Evolutionary conservation across 257 asterid species (phyloP).

Genomic region (Nicotiana obtusifolia): DNA sequence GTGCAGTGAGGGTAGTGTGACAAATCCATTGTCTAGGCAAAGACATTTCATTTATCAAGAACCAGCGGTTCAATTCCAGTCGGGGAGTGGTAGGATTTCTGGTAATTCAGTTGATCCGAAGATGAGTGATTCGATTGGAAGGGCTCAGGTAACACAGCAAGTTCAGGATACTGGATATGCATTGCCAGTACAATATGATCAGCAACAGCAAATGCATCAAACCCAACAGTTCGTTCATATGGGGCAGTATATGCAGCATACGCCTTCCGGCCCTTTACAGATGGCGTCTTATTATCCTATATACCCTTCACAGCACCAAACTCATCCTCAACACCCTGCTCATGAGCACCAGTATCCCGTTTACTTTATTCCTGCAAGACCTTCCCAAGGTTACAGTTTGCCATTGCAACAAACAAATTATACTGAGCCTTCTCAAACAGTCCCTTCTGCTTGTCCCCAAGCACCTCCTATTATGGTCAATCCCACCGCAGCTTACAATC

Average conservation of each 20-base stretch:
- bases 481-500: slow-evolving; percentile 29
- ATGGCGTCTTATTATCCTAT: slow-evolving; percentile 49
- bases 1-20: slow-evolving; percentile 69
- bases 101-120: slow-evolving; percentile 43
- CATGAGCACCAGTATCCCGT: slow-evolving; percentile 51
- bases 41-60: slow-evolving; percentile 61
- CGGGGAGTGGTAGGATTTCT: slow-evolving; percentile 36
- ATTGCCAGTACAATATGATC: slow-evolving; percentile 51
- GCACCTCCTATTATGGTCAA: slow-evolving; percentile 26
- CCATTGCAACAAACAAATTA: slow-evolving; percentile 45
- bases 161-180: slow-evolving; percentile 54
- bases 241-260: slow-evolving; percentile 50
- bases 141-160: slow-evolving; percentile 57
- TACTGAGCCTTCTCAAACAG: slow-evolving; percentile 30
- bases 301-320: slow-evolving; percentile 70
- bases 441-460: slow-evolving; percentile 40
- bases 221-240: slow-evolving; percentile 64
- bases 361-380: slow-evolving; percentile 44
- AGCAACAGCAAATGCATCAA: slow-evolving; percentile 65
- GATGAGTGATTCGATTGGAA: slow-evolving; percentile 36
- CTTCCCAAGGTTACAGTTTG: slow-evolving; percentile 42
- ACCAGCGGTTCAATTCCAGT: slow-evolving; percentile 43
- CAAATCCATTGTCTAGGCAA: slow-evolving; percentile 63
- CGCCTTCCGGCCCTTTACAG: slow-evolving; percentile 56
- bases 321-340: slow-evolving; percentile 29